Evolutionary conservation across 2,329 filamentous ascomycete genomes (phyloP), one percentile per base, ranked within the genome.

Genomic region (Aureobasidium zeae): DNA sequence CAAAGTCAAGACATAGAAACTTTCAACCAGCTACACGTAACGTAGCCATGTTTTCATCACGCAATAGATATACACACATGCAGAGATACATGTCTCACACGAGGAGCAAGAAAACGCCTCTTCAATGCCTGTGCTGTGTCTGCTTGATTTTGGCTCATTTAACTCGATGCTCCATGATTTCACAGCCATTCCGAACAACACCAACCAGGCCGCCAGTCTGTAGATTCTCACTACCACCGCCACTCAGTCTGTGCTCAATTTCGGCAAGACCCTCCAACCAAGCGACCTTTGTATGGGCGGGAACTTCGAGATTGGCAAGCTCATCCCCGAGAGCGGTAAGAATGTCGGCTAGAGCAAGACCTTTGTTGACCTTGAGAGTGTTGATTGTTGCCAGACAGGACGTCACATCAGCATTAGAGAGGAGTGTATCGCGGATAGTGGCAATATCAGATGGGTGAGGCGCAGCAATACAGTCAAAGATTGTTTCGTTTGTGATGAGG

Each of bases 381-480:
- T 91, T 91, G 63, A 98, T 80, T 0, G 86, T 94, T 47, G 77
- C 81, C 37, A 98, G 71, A 58, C 89, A 95, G 24, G 84, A 86
- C 1, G 84, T 93, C 36, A 98, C 84, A 58, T 98, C 89, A 43
- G 79, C 76, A 2, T 85, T 95, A 44, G 76, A 79, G 20, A 96
- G 74, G 22, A 98, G 72, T 0, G 86, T 94, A 52, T 82, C 75
- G 52, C 88, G 72, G 43, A 98, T 96, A 54, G 83, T 78, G 52
- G 77, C 74, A 57, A 96, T 86, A 55, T 94, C 89, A 17, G 81
- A 78, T 1, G 91, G 91, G 53, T 93, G 88, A 3, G 91, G 91
- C 2, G 89, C 89, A 7, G 91, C 91, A 58, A 98, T 94, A 64
- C 91, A 98, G 63, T 87, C 88, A 71, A 95, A 98, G 57, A 98